Base-by-base conservation (phyloP, 2,329 filamentous ascomycete species). In the Ustulina deusta region DNA sequence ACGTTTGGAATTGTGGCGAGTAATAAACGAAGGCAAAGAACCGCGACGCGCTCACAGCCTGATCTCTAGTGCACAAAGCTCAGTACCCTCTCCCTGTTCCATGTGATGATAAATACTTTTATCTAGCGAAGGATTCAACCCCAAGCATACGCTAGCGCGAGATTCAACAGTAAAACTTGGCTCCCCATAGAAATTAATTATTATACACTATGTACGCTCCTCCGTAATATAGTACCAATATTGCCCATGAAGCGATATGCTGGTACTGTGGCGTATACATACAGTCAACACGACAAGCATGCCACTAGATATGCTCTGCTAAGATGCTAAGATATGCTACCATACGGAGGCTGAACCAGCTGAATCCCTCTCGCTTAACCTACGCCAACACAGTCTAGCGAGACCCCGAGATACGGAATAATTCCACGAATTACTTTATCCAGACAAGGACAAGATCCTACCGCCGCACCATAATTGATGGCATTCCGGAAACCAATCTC, bases 61-160 rank as follows among this genome's bases (percentile, higher is more conserved):
- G 22, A 22, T 40, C 10, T 48, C n/a, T 27, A 25, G 52, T 10
- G 61, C 32, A 17, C 52, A 36, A 60, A 7, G 15, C 27, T 7
- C 27, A n/a, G 13, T 27, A 36, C 3, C 1, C 25, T 20, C 42
- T 20, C 29, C 56, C 10, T 55, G 46, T 17, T 38, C 38, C 34
- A 15, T 32, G 34, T 51, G 25, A 52, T 58, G 40, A 38, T 62
- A 58, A 63, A 46, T 42, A 40, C 20, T 27, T 40, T 40, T 20
- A n/a, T 20, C 2, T n/a, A 36, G 46, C 48, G 48, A 67, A 60
- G 65, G 61, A 63, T 67, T 48, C 40, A 36, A 46, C 9, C 32
- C 65, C 60, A 64, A 38, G 46, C 40, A n/a, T 3, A 22, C 60
- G 32, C 60, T 64, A 67, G 65, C 65, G 60, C 34, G 15, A 51